Conservation (phyloP, 2,329 filamentous ascomycete species). For the Xylariales sp. region DNA sequence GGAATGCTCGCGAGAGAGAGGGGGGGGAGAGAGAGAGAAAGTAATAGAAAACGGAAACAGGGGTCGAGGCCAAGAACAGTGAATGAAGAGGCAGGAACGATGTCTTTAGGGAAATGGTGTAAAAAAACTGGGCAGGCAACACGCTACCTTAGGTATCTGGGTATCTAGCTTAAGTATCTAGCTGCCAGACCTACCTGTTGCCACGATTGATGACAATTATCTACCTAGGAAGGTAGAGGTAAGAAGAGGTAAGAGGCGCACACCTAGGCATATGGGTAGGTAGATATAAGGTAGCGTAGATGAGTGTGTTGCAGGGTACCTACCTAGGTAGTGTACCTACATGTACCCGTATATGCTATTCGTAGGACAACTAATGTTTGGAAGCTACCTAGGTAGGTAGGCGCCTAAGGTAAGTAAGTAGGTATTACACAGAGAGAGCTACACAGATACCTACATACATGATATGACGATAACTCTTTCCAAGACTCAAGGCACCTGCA, state of each 20-base stretch:
- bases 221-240: background rate
- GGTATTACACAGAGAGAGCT: background rate
- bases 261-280: too few relatives aligned
- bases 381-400: background rate
- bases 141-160: background rate
- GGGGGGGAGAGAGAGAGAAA: too few relatives aligned
- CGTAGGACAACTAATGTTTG: background rate
- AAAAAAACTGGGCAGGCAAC: background rate
- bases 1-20: too few relatives aligned
- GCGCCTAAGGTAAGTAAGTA: too few relatives aligned
- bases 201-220: background rate
- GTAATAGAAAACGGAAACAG: background rate
- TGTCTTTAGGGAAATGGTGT: background rate
- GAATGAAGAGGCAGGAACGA: background rate
- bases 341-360: background rate
- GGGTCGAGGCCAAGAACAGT: background rate
- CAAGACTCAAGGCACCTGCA: background rate
- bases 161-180: background rate
- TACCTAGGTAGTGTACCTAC: background rate
- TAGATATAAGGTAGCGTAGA: too few relatives aligned
- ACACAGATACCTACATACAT: background rate
- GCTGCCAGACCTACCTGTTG: background rate
- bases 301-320: background rate
- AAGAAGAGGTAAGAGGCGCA: background rate
- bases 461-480: background rate